Evolutionary conservation across 176 grass and related monocot genomes (phyloP).

Genomic region (Rhynchospora breviuscula): DNA sequence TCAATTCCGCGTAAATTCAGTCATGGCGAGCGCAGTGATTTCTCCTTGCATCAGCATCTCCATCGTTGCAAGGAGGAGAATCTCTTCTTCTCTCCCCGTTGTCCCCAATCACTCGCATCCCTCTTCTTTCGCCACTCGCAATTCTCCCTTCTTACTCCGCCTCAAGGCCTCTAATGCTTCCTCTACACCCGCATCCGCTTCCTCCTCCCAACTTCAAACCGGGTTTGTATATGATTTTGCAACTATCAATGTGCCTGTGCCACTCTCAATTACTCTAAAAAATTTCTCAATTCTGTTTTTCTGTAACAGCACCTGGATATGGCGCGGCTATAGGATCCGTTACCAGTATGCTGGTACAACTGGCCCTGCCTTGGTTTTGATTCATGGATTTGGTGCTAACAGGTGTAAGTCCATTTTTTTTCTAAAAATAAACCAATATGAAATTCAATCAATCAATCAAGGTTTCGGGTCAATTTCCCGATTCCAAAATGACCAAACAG

Average conservation of each 20-base stretch:
- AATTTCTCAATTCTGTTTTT: background rate
- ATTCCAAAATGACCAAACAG: background rate
- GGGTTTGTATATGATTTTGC: conserved; percentile 28
- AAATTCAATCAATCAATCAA: background rate
- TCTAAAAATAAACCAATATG: background rate
- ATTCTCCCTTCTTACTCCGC: background rate
- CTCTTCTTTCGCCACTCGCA: conserved; percentile 16
- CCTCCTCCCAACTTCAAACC: conserved; percentile 26
- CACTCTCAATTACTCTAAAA: no score
- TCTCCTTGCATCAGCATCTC: background rate
- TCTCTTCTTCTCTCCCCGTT: conserved; percentile 17
- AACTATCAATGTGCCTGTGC: background rate
- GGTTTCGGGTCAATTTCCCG: background rate
- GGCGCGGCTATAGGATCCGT: conserved; percentile 67
- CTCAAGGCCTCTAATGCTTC: conserved; percentile 37
- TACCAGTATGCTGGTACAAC: conserved; percentile 61
- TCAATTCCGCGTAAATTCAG: background rate
- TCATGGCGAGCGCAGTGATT: background rate
- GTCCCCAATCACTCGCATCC: conserved; percentile 7
- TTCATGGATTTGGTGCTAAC: conserved; percentile 92
- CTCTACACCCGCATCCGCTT: background rate
- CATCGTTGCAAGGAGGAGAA: conserved; percentile 8
- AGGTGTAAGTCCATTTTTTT: conserved; percentile 39
- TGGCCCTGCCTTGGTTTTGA: conserved; percentile 72
- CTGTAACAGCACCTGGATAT: conserved; percentile 54